A percentile compares a stretch with the other conserved stretches of the same genome.
These are phyloP conservation scores for Chaetomium tenue DNA, from an alignment of 495 filamentous ascomycete genomes.

Conservation along the genomic window DNA sequence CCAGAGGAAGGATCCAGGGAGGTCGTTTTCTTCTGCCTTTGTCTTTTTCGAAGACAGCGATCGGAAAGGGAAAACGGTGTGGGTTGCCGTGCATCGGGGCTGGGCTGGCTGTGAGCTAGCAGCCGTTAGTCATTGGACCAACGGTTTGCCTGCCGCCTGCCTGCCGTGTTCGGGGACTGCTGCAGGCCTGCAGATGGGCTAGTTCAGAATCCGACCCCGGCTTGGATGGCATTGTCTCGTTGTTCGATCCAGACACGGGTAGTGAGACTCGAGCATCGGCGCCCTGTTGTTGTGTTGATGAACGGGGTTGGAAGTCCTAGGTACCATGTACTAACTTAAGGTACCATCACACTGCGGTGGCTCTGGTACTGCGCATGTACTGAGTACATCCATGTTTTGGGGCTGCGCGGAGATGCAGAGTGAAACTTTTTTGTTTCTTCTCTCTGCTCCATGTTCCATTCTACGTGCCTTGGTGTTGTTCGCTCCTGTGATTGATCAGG, in stretches of 20 bases:
- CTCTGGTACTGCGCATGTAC: too few relatives aligned
- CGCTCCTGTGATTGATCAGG: background rate
- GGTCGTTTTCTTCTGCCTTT: too few relatives aligned
- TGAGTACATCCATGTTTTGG: background rate
- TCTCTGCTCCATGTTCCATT: background rate
- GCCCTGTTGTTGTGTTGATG: too few relatives aligned
- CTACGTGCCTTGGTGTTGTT: background rate
- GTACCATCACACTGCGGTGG: too few relatives aligned
- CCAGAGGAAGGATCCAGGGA: too few relatives aligned
- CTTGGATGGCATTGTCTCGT: background rate
- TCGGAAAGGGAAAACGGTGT: too few relatives aligned
- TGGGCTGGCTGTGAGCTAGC: too few relatives aligned
- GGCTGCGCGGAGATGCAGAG: background rate
- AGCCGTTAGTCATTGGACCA: background rate
- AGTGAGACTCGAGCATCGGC: background rate
- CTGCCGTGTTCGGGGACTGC: background rate
- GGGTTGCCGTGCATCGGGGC: too few relatives aligned
- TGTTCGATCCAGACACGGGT: background rate
- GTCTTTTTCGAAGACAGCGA: too few relatives aligned
- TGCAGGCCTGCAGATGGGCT: background rate
- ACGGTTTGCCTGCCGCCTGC: background rate
- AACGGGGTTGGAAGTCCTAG: too few relatives aligned
- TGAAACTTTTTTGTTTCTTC: background rate
- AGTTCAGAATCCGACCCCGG: background rate
- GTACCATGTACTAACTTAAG: too few relatives aligned